phyloP scores from a whole-genome alignment of 352 stramenopile genomes.

The Globisporangium nagaii region DNA sequence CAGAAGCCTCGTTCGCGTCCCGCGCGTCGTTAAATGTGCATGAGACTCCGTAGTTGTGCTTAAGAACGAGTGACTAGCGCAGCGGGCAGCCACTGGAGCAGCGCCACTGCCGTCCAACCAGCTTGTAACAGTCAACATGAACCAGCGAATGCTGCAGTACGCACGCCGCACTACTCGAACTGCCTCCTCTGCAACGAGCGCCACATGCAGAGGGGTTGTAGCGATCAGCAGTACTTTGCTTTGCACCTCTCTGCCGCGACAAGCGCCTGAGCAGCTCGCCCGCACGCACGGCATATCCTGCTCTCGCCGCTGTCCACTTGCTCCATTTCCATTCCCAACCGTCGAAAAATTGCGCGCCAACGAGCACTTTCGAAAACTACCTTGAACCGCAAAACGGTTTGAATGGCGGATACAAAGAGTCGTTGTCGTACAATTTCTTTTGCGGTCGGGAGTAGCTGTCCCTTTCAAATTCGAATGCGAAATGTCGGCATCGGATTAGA shows the following conservation, averaged over 20 bases:
- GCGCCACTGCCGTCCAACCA: too few relatives aligned
- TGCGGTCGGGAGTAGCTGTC: conserved; percentile 5
- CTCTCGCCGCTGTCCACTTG: too few relatives aligned
- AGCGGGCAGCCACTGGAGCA: too few relatives aligned
- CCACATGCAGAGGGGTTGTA: background rate
- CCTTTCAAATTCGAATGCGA: conserved; percentile 12
- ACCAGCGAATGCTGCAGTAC: too few relatives aligned
- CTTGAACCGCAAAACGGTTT: conserved; percentile 6
- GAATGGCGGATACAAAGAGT: conserved; percentile 1
- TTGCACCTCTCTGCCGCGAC: too few relatives aligned
- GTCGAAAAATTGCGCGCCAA: conserved; percentile 11
- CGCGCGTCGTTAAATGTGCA: conserved; percentile 3
- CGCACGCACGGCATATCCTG: too few relatives aligned
- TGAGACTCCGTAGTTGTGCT: background rate
- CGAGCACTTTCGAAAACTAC: background rate
- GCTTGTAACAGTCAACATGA: too few relatives aligned
- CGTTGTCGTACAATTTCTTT: background rate
- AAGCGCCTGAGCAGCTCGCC: too few relatives aligned
- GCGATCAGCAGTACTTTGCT: too few relatives aligned
- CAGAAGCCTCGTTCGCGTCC: background rate
- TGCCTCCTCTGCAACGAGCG: too few relatives aligned
- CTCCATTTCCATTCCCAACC: background rate
- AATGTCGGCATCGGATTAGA: background rate
- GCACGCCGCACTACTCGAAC: too few relatives aligned
- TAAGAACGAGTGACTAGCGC: too few relatives aligned